Conservation (phyloP, 768 basidiomycete genomes). For the Termitomyces sp. region DNA sequence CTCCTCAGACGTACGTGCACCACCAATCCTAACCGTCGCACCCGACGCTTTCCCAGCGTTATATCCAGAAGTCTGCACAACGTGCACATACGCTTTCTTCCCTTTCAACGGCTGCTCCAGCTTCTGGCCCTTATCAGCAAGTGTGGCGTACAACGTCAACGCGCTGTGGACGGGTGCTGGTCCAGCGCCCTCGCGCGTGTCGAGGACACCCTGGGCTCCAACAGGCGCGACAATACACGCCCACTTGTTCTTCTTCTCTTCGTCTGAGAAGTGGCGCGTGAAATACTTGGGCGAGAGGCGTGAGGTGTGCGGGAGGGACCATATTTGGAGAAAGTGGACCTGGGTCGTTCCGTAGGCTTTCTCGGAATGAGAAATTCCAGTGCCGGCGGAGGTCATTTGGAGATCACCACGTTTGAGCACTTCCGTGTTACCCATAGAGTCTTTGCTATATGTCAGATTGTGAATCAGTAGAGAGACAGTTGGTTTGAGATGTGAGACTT, state of each 20-base stretch:
- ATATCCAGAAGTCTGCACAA: constrained; percentile 82
- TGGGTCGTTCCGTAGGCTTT: constrained; percentile 35
- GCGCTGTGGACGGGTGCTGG: constrained; percentile 77
- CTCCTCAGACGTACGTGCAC: constrained; percentile 25
- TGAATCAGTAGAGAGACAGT: not conserved
- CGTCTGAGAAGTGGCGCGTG: constrained; percentile 82
- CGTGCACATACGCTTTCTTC: constrained; percentile 75
- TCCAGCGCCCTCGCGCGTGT: constrained; percentile 61
- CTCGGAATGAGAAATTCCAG: constrained; percentile 82
- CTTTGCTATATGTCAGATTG: constrained; percentile 48
- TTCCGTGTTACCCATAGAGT: constrained; percentile 90
- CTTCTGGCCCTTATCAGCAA: constrained; percentile 54
- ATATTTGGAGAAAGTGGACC: constrained; percentile 51
- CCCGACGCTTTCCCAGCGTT: constrained; percentile 53
- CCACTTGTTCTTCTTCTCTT: constrained; percentile 71
- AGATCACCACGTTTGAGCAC: constrained; percentile 84
- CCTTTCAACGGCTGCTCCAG: constrained; percentile 48
- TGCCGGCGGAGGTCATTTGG: constrained; percentile 90
- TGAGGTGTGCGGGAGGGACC: constrained; percentile 36
- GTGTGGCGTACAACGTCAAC: constrained; percentile 67
- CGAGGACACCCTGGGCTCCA: constrained; percentile 47
- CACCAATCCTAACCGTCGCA: constrained; percentile 47
- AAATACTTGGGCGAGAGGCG: constrained; percentile 74
- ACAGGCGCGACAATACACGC: constrained; percentile 74
- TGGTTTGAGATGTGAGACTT: constrained; percentile 15